phyloP scores from a whole-genome alignment of 2,329 filamentous ascomycete species.

The Tolypocladium guangdongense region DNA sequence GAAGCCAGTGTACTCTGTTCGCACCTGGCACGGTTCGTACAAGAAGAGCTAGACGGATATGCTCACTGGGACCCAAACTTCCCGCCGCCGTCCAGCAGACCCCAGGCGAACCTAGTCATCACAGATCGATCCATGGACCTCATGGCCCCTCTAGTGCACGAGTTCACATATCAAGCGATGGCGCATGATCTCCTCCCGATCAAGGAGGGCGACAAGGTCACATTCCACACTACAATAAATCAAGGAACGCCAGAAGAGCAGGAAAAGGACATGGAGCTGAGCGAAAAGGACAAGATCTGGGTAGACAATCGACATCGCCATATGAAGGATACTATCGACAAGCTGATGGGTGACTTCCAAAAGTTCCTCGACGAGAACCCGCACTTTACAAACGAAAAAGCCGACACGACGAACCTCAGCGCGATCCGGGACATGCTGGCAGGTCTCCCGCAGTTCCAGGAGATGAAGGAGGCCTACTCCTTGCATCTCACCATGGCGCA shows the following conservation, averaged over 20 bases:
- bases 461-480: slow-evolving; percentile 91
- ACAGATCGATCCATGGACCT: slow-evolving; percentile 91
- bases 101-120: slow-evolving; percentile 73
- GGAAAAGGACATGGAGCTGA: slow-evolving; percentile 83
- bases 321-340: slow-evolving; percentile 97
- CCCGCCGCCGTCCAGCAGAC: slow-evolving; percentile 66
- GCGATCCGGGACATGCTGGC: slow-evolving; percentile 96
- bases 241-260: slow-evolving; percentile 59
- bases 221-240: slow-evolving; percentile 71
- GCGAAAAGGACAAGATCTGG: slow-evolving; percentile 89
- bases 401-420: slow-evolving; percentile 66
- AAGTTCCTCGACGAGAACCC: slow-evolving; percentile 86
- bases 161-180: slow-evolving; percentile 99
- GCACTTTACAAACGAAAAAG: slow-evolving; percentile 70
- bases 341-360: slow-evolving; percentile 84
- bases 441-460: slow-evolving; percentile 85
- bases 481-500: slow-evolving; percentile 94
- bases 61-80: slow-evolving; percentile 76
- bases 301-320: slow-evolving; percentile 87
- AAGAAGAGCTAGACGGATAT: slow-evolving; percentile 84
- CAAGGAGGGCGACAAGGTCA: slow-evolving; percentile 78
- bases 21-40: slow-evolving; percentile 82
- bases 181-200: slow-evolving; percentile 86
- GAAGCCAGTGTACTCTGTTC: slow-evolving; percentile 81
- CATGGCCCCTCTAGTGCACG: slow-evolving; percentile 77